Percentiles rank a stretch among this genome's conserved stretches.
These are phyloP conservation scores for Penicillium rolfsii DNA, from an alignment of 2,329 filamentous ascomycete species.

Conservation along the genomic window DNA sequence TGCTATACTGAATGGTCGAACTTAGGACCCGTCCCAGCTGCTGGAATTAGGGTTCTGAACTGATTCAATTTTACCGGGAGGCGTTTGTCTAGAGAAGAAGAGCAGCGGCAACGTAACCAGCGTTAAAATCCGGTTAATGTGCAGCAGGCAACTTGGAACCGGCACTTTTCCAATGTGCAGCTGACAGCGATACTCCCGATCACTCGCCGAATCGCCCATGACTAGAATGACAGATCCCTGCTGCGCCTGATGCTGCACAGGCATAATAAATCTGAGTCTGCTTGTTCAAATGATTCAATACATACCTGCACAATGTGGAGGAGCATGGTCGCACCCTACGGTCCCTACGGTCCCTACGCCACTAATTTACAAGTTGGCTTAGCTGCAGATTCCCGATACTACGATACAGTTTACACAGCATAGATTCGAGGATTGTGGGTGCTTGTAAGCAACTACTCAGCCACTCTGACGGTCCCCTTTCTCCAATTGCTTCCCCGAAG, in stretches of 20 bases:
- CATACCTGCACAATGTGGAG: too few species aligned
- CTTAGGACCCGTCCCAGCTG: neutral
- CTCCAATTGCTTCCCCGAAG: neutral
- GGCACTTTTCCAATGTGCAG: neutral
- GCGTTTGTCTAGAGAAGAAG: neutral
- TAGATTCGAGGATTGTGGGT: neutral
- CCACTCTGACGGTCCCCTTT: neutral
- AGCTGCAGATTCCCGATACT: neutral
- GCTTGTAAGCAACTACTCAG: neutral
- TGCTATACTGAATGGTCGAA: neutral
- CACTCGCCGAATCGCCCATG: neutral
- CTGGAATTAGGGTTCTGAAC: neutral
- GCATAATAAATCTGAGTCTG: neutral
- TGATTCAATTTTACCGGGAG: neutral
- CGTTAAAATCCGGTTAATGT: neutral
- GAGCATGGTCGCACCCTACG: too few species aligned
- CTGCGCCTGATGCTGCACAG: neutral
- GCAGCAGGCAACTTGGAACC: neutral
- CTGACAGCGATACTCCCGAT: neutral
- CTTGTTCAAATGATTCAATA: neutral
- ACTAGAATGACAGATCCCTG: neutral
- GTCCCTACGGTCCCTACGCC: neutral
- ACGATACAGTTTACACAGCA: neutral
- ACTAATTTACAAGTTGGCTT: neutral
- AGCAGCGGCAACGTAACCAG: neutral